These are phyloP conservation scores for Macaranga tanarius DNA, from an alignment of 441 rosid species.

Conservation along the genomic window DNA sequence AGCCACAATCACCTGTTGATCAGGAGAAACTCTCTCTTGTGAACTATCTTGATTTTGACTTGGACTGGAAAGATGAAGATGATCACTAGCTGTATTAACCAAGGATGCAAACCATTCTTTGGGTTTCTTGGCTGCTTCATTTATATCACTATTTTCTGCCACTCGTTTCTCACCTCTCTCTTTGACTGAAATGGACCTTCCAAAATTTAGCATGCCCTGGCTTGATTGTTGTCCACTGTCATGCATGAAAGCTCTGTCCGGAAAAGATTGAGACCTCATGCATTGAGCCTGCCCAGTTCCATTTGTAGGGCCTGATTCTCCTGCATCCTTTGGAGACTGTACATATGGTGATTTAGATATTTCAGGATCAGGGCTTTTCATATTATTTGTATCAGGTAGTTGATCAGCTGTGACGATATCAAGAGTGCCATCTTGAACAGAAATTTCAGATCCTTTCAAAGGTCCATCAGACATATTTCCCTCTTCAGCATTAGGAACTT, in stretches of 20 bases:
- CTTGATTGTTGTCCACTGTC: conserved; percentile 42
- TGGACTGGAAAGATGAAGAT: conserved; percentile 33
- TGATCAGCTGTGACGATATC: conserved; percentile 29
- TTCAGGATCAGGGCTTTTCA: conserved; percentile 36
- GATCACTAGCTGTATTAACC: conserved; percentile 35
- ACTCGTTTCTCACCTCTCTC: conserved; percentile 70
- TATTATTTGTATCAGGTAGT: conserved; percentile 35
- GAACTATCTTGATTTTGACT: conserved; percentile 32
- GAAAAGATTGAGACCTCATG: conserved; percentile 63
- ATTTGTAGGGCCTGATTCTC: conserved; percentile 34
- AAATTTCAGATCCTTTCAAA: conserved; percentile 31
- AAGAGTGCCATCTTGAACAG: conserved; percentile 36
- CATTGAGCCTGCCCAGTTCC: conserved; percentile 46
- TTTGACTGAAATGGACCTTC: conserved; percentile 52
- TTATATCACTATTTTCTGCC: conserved; percentile 42
- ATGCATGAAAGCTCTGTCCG: conserved; percentile 42
- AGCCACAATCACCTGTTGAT: conserved; percentile 31
- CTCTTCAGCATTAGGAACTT: conserved; percentile 39
- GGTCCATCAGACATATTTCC: conserved; percentile 40
- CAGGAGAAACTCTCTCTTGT: conserved; percentile 31
- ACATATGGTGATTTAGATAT: conserved; percentile 30
- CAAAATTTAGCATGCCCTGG: conserved; percentile 39
- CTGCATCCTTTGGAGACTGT: conserved; percentile 35
- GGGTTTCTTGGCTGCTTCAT: conserved; percentile 56
- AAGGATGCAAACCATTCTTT: conserved; percentile 64